Evolutionary conservation across 1,284 basidiomycete species (phyloP).

Genomic region (Cutaneotrichosporon cutaneum): DNA sequence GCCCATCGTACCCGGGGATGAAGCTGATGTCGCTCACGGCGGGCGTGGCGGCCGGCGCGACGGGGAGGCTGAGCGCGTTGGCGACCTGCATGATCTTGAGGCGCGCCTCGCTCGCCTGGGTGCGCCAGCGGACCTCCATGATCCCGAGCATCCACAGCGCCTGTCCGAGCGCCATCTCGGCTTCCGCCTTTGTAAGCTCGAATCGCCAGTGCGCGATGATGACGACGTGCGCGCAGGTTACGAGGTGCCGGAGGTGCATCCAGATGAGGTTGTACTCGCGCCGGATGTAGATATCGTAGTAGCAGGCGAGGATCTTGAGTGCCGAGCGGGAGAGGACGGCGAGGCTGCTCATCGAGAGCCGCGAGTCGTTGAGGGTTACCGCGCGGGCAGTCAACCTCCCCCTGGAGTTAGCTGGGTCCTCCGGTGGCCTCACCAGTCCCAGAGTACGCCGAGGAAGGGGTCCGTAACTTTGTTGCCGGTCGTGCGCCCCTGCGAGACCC

Average conservation of each 20-base stretch:
- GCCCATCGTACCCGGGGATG: neutral
- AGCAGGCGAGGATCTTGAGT: conserved; percentile 19
- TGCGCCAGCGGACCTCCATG: conserved; percentile 23
- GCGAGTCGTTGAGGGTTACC: conserved; percentile 19
- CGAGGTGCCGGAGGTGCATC: conserved; percentile 25
- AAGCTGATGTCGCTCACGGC: neutral
- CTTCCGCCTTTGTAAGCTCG: conserved; percentile 25
- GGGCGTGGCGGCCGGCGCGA: conserved; percentile 2
- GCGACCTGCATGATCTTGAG: conserved; percentile 20
- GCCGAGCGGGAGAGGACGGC: conserved; percentile 28
- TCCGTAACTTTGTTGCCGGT: conserved; percentile 18
- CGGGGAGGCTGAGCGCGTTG: conserved; percentile 11
- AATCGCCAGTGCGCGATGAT: conserved; percentile 25
- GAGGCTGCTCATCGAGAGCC: conserved; percentile 20
- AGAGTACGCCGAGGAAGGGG: conserved; percentile 18
- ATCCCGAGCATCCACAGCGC: conserved; percentile 23
- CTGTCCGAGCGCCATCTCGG: conserved; percentile 20
- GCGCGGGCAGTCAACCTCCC: conserved; percentile 21
- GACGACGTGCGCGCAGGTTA: conserved; percentile 27
- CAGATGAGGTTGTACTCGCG: conserved; percentile 23
- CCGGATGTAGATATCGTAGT: conserved; percentile 6
- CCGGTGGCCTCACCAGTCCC: conserved; percentile 20
- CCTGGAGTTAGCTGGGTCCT: conserved; percentile 10
- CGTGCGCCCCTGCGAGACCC: conserved; percentile 19
- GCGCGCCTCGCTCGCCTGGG: conserved; percentile 10